Percentiles rank a stretch among this genome's conserved stretches.
These are phyloP conservation scores for Penicillium bialowiezense DNA, from an alignment of 495 filamentous ascomycete species.

Conservation along the genomic window DNA sequence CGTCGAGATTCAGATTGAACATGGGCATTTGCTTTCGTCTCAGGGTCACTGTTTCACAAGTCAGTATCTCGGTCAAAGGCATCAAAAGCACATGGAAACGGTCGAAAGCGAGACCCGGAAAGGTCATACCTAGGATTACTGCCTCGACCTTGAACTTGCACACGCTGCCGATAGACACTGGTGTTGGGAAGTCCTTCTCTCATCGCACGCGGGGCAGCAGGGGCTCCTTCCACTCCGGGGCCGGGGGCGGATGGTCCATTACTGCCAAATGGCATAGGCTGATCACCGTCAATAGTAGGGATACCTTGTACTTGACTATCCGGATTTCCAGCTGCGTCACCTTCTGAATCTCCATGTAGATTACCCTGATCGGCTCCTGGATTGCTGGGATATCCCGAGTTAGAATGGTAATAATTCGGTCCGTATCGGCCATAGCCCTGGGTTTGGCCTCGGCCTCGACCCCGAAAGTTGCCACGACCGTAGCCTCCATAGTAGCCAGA, in stretches of 20 bases:
- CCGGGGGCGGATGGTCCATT: conserved; percentile 9
- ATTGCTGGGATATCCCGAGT: conserved; percentile 32
- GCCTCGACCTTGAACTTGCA: conserved; percentile 28
- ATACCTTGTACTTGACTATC: conserved; percentile 40
- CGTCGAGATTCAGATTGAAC: conserved; percentile 37
- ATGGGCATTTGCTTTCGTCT: neutral
- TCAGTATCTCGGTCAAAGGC: neutral
- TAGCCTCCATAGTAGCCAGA: conserved; percentile 62
- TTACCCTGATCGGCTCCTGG: conserved; percentile 13
- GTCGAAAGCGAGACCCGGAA: too few species aligned
- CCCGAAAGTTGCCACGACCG: conserved; percentile 58
- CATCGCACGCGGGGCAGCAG: conserved; percentile 92
- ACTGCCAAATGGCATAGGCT: conserved; percentile 16
- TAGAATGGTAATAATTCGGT: conserved; percentile 35
- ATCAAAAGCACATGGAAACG: too few species aligned
- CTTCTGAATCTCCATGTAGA: conserved; percentile 13
- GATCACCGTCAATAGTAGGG: conserved; percentile 45
- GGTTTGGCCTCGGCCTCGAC: conserved; percentile 61
- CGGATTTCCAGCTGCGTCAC: conserved; percentile 10
- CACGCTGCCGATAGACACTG: conserved; percentile 51
- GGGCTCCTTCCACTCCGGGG: conserved; percentile 72
- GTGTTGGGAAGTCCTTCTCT: conserved; percentile 80
- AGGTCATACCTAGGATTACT: conserved; percentile 38
- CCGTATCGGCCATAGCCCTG: conserved; percentile 52
- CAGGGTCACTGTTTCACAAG: neutral